Base-by-base conservation (phyloP, 2,329 filamentous ascomycete genomes). In the Fusarium siculi region DNA sequence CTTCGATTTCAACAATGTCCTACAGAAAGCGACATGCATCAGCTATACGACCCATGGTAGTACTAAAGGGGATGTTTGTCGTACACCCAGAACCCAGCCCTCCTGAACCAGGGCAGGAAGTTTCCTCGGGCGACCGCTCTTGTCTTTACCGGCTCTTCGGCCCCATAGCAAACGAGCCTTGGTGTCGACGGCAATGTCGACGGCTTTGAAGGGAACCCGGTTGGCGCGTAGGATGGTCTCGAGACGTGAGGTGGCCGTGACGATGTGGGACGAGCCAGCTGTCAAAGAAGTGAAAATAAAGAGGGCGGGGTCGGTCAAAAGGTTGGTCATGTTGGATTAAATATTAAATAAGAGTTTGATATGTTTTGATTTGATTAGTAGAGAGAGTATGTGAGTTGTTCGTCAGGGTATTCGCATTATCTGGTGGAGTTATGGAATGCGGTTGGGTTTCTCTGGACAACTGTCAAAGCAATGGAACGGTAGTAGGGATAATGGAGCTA, bases 281-380 rank as follows among this genome's bases (percentile, higher is more conserved):
- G 96, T 98, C 63, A 99, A 88, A 59, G 96, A 98, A 68, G 96
- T 98, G 85, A 97, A 98, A 78, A 99, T 93, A 85, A 96, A 99
- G 71, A 99, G 91, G 34, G 92, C 87, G 54, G 92, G 89, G 81
- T 94, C 92, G 75, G 85, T 87, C 74, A 85, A 86, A 80, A 85
- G 88, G 59, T 85, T 83, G 52, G 81, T 80, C 79, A 83, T 83
- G 69, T 69, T 78, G 72, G 28, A 63, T 54, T 54, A 44, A 47
- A n/a, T 36, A 59, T 66, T 49, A 65, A 55, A 42, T 57, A 25
- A 32, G 50, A 42, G 28, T 47, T 53, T 30, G 53, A 21, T 42
- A 30, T 69, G 50, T 16, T 39, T 43, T 43, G 57, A 40, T 37
- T 59, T 28, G 30, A 52, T 28, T 40, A 40, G 21, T n/a, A 32